phyloP scores from a whole-genome alignment of 1,139 yeast genomes.

The Suhomyces bokatorum region DNA sequence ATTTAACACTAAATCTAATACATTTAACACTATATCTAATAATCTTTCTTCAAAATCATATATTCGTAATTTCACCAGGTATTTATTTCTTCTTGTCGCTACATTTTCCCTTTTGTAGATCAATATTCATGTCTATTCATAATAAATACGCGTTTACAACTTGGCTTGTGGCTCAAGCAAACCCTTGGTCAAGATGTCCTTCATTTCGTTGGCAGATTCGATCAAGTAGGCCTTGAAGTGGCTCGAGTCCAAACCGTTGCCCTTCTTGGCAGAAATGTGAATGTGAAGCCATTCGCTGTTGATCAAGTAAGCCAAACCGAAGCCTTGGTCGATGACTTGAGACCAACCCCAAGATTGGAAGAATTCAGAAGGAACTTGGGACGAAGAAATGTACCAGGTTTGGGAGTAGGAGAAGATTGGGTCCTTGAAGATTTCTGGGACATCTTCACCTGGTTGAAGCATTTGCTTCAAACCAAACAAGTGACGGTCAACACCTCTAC shows the following conservation, averaged over 20 bases:
- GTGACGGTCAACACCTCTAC: conserved; percentile 92
- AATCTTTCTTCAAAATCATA: no score
- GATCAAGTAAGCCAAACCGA: conserved; percentile 92
- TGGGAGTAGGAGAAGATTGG: conserved; percentile 74
- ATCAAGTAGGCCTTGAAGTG: conserved; percentile 69
- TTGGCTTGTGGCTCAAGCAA: conserved; percentile 43
- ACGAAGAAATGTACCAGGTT: conserved; percentile 85
- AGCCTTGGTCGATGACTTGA: conserved; percentile 91
- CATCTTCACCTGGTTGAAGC: conserved; percentile 56
- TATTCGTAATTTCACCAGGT: no score
- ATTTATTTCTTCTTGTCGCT: no score
- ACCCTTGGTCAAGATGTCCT: conserved; percentile 53
- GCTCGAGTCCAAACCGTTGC: conserved; percentile 65
- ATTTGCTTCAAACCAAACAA: conserved; percentile 83
- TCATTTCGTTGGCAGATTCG: conserved; percentile 81
- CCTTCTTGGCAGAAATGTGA: conserved; percentile 78
- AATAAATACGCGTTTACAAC: conserved; percentile 20
- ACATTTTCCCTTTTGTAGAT: no score
- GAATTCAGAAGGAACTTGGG: conserved; percentile 85
- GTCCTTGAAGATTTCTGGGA: conserved; percentile 75
- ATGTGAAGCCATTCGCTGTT: conserved; percentile 84
- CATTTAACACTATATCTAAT: no score
- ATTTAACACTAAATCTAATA: no score
- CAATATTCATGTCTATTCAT: not conserved
- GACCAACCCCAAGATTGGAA: conserved; percentile 97